Evolutionary conservation across 345 rosid species (phyloP).

Genomic region (Camelina laxa): DNA sequence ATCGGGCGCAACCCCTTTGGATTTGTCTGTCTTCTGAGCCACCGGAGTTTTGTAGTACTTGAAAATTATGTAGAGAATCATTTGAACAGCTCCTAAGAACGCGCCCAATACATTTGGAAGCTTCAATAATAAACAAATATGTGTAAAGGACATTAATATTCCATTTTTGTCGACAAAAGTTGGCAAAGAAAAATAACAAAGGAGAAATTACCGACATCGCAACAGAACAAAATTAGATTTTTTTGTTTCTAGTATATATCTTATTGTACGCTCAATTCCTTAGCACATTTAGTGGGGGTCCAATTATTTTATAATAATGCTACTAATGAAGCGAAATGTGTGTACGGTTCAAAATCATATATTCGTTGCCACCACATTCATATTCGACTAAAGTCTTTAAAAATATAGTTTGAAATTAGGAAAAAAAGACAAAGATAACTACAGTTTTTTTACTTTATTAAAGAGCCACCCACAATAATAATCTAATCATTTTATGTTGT

Average conservation of each 20-base stretch:
- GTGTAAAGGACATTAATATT: conserved; percentile 38
- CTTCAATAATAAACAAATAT: conserved; percentile 38
- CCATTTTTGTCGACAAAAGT: conserved; percentile 29
- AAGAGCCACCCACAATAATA: conserved; percentile 15
- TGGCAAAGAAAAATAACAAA: conserved; percentile 10
- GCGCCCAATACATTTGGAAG: conserved; percentile 61
- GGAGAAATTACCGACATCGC: conserved; percentile 33
- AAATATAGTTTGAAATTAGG: conserved; percentile 15
- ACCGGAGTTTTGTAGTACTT: conserved; percentile 47
- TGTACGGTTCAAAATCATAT: conserved; percentile 38
- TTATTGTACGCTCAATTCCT: conserved; percentile 12
- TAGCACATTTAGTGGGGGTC: conserved; percentile 29
- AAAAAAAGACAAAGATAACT: conserved; percentile 31
- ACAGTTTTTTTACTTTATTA: conserved; percentile 35
- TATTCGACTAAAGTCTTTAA: conserved; percentile 4
- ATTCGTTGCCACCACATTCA: conserved; percentile 36
- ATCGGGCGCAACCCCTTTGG: conserved; percentile 28
- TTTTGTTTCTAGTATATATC: conserved; percentile 19
- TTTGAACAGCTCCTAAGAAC: conserved; percentile 55
- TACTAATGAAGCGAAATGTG: conserved; percentile 15
- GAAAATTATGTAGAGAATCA: conserved; percentile 56
- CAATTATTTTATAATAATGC: conserved; percentile 3
- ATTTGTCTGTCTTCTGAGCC: conserved; percentile 30
- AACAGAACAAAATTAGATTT: conserved; percentile 35
- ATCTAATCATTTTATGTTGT: conserved; percentile 27